Conservation (phyloP, 2,329 filamentous ascomycete species). For the Bipolaris gigantea region DNA sequence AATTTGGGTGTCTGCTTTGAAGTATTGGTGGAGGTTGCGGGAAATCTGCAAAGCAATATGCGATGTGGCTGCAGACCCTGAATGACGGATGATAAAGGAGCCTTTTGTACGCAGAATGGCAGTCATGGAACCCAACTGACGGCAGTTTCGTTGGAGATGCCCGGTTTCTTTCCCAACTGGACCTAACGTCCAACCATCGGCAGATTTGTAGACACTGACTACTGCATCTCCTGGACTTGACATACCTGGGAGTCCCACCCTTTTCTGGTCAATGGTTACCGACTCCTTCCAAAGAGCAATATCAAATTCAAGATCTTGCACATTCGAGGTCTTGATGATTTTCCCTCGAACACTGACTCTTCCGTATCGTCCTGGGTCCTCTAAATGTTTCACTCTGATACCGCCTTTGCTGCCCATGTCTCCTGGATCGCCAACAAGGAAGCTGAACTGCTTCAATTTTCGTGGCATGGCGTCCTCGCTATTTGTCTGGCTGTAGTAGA, state of each 20-base stretch:
- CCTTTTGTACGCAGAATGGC: slow-evolving; percentile 56
- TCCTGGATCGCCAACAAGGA: slow-evolving; percentile 56
- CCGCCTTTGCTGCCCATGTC: slow-evolving; percentile 58
- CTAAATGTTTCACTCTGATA: slow-evolving; percentile 54
- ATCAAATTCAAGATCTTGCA: slow-evolving; percentile 36
- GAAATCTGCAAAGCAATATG: slow-evolving; percentile 57
- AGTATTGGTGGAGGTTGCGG: slow-evolving; percentile 62
- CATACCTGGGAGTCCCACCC: slow-evolving; percentile 11
- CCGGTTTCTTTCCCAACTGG: neutral
- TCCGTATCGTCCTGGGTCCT: slow-evolving; percentile 55
- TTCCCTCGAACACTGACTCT: slow-evolving; percentile 48
- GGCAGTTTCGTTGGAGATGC: slow-evolving; percentile 43
- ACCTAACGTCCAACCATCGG: slow-evolving; percentile 10
- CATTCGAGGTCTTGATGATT: slow-evolving; percentile 38
- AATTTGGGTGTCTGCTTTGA: slow-evolving; percentile 56
- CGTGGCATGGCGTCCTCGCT: slow-evolving; percentile 22
- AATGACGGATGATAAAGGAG: slow-evolving; percentile 49
- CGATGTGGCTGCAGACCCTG: slow-evolving; percentile 30
- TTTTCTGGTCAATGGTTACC: slow-evolving; percentile 29
- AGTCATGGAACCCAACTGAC: slow-evolving; percentile 57
- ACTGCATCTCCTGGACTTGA: neutral
- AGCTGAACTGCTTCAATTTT: slow-evolving; percentile 46
- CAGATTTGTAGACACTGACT: slow-evolving; percentile 1
- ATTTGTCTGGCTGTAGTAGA: slow-evolving; percentile 49
- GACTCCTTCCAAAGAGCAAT: slow-evolving; percentile 15